These are phyloP conservation scores for Wickerhamiella qilinensis DNA, from an alignment of 805 yeast genomes.

Conservation along the genomic window DNA sequence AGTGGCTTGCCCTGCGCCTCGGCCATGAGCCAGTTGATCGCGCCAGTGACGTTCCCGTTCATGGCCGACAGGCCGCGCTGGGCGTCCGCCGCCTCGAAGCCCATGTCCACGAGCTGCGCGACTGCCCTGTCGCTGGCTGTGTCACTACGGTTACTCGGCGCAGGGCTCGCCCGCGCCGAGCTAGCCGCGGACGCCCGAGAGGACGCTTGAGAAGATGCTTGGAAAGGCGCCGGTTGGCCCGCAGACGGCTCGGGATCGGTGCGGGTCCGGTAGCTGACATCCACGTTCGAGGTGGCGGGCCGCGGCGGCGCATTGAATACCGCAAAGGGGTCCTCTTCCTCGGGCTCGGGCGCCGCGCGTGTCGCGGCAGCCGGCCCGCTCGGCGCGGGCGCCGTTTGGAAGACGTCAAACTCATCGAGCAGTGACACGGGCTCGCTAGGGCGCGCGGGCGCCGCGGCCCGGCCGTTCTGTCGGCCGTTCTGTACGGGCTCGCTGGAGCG, in stretches of 20 bases:
- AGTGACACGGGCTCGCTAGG: not conserved
- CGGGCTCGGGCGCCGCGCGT: not conserved
- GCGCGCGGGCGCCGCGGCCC: not conserved
- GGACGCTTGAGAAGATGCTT: not conserved
- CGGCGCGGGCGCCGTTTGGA: constrained; percentile 3
- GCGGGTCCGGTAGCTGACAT: no score
- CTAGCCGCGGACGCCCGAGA: not conserved
- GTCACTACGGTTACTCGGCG: constrained; percentile 3
- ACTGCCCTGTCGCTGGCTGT: constrained; percentile 22
- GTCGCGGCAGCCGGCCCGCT: not conserved
- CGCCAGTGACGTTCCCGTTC: constrained; percentile 45
- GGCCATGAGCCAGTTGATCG: constrained; percentile 51
- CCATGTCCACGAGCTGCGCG: constrained; percentile 67
- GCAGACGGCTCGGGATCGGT: not conserved
- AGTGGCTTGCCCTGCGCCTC: constrained; percentile 32
- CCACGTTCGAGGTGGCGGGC: no score
- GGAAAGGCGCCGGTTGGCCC: constrained; percentile 1
- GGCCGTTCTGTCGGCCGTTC: not conserved
- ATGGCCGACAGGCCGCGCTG: constrained; percentile 36
- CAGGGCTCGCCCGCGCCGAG: constrained; percentile 1
- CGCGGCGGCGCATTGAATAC: constrained; percentile 8
- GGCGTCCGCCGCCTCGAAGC: constrained; percentile 49
- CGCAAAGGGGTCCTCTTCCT: constrained; percentile 12
- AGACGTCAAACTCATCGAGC: constrained; percentile 8
- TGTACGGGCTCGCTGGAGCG: not conserved